Base-by-base conservation (phyloP, 148 eudicot genomes). In the Euryodendron excelsum region DNA sequence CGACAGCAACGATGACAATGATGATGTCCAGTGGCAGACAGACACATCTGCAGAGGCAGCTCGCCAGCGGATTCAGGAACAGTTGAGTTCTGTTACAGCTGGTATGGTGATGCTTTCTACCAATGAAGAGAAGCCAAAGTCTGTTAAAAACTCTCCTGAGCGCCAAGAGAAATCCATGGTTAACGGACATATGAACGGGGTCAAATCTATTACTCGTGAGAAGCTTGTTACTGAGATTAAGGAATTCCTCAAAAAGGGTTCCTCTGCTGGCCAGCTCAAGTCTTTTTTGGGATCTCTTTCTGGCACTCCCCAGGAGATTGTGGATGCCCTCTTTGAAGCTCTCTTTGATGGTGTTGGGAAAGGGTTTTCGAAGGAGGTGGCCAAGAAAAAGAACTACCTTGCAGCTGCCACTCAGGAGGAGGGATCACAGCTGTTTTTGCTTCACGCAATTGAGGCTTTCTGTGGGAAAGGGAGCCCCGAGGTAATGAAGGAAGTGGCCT, bases 31-130 rank as follows among this genome's bases (percentile, higher is more conserved):
- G 47, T 91, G 96, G 96, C 90, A 84, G 75, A 92, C 96, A 28
- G 96, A 92, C 80, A 90, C 96, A 1, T 92, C 96, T 18, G 55
- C 87, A 0, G 92, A 82, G 79, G 96, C 92, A 34, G 96, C 96
- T 71, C 88, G 81, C 18, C 85, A 80, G 77, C 83, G 96, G 61
- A 92, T 92, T 21, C 88, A 88, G 53, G 96, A 92, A 69, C 96
- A 92, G 82, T 85, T 92, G 50, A 92, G 83, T 76, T 79, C 96
- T 59, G 92, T 82, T 20, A 92, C 96, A 10, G 86, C 93, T 61
- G 92, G 88, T 60, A 91, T 91, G 96, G 96, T 91, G 44, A 87
- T 91, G 85, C 88, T 91, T 39, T 30, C 91, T 0, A 87, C 94
- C 17, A 25, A 75, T 36, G 96, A 91, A 75, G 87, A 85, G 23